Conservation (phyloP, 768 basidiomycete species). For the Tremella mesenterica region DNA sequence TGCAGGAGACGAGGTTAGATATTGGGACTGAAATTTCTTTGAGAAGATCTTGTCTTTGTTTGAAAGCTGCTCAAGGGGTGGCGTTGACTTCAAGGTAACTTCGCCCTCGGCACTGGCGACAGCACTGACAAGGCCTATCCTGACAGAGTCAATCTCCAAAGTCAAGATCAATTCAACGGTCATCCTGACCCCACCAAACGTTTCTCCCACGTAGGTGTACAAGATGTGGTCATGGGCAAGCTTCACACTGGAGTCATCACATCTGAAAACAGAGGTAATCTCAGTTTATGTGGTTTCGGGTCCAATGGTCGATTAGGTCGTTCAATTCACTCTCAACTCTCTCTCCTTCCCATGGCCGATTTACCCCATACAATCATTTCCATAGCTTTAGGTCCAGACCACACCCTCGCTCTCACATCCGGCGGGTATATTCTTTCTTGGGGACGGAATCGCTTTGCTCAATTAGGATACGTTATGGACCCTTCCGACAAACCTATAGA, state of each 20-base stretch:
- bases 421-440: conserved; percentile 78
- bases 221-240: conserved; percentile 69
- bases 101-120: conserved; percentile 75
- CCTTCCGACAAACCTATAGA: conserved; percentile 28
- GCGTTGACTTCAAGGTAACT: conserved; percentile 65
- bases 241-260: conserved; percentile 80
- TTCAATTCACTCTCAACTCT: conserved; percentile 68
- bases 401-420: conserved; percentile 75
- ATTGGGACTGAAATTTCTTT: too few species aligned
- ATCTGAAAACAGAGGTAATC: conserved; percentile 60
- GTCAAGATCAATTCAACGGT: conserved; percentile 34
- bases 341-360: conserved; percentile 56
- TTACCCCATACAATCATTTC: conserved; percentile 54
- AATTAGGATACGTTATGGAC: conserved; percentile 80
- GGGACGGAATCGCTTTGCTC: conserved; percentile 81
- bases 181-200: conserved; percentile 45
- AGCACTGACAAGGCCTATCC: conserved; percentile 68
- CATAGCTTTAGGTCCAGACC: conserved; percentile 86
- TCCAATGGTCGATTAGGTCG: conserved; percentile 79
- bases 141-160: conserved; percentile 59
- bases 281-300: conserved; percentile 82
- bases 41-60: too few species aligned
- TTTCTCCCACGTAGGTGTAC: conserved; percentile 59
- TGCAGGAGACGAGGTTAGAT: too few species aligned
- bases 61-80: too few species aligned